Base-by-base conservation (phyloP, 192 early-diverging fungal species). In the Podila epigama region DNA sequence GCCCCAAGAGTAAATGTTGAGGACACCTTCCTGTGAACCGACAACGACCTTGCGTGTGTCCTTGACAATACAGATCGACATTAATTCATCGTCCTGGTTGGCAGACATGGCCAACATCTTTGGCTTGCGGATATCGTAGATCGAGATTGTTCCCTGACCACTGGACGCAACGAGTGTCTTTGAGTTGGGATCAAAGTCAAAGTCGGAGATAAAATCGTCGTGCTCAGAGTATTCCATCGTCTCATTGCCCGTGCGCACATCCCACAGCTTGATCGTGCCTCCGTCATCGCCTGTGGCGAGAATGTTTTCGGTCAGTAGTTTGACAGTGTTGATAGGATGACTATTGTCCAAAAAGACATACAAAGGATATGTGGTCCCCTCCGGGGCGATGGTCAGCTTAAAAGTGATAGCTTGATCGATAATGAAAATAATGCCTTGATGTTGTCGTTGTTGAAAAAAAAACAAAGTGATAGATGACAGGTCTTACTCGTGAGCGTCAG, bases 211-310 rank as follows among this genome's bases (percentile, higher is more conserved):
- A 65, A 92, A 97, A 81, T 99, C 98, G 12, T 88, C 88, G 68
- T 98, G 93, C 56, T 96, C 96, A 11, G 83, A 79, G 65, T 93
- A 97, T 22, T 89, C 84, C 84, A 90, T 88, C 8, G 91, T 87
- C 28, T 87, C 86, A 63, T 92, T 92, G 53, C 89, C 84, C 61
- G 89, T 83, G 60, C 96, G 85, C 39, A 86, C 84, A 75, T 99
- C 97, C 97, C 97, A 99, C 60, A 99, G 82, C 89, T 95, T 95
- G 51, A 99, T 91, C 34, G 85, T 79, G 18, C 98, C 98, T 0
- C 75, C 83, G 79, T 99, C 98, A 68, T 98, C 98, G 15, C 96
- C 98, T 1, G 98, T 94, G 0, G 94, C 96, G 8, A 99, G 51
- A 13, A 93, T 84, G 58, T 87, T 84, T 59, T 94, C 90, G 68